A percentile compares a stretch with the other conserved stretches of the same genome.
These are phyloP conservation scores for Trichophyton simii DNA, from an alignment of 2,329 filamentous ascomycete species.

Conservation along the genomic window DNA sequence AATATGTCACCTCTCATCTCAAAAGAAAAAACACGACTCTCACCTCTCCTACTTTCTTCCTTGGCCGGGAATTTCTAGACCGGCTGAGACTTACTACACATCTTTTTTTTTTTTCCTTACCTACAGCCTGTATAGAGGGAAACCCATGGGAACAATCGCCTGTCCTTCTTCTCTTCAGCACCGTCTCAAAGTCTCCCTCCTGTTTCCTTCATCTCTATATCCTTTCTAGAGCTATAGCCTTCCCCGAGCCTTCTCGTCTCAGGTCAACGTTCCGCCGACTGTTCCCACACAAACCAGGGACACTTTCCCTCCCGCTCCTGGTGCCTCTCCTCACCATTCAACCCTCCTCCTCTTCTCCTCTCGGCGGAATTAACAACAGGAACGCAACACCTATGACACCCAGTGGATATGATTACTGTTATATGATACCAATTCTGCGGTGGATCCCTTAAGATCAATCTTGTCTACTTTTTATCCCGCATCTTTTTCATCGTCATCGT, in stretches of 20 bases:
- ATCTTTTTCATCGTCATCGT: neutral
- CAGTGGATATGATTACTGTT: neutral
- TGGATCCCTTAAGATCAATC: neutral
- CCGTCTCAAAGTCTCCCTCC: neutral
- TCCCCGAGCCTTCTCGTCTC: neutral
- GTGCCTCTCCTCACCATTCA: neutral
- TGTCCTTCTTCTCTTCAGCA: neutral
- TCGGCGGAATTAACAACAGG: neutral
- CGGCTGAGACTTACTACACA: neutral
- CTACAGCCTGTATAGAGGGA: neutral
- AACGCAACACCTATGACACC: neutral
- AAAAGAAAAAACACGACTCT: neutral
- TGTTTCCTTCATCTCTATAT: neutral
- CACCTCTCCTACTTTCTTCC: neutral
- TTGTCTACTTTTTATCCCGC: neutral
- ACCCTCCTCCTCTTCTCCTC: neutral
- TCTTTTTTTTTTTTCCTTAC: too few relatives aligned
- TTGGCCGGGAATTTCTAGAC: neutral
- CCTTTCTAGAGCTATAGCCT: neutral
- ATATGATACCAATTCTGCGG: constrained; percentile 2
- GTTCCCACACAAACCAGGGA: too few relatives aligned
- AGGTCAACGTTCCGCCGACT: neutral
- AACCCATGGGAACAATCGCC: neutral
- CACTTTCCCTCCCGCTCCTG: too few relatives aligned
- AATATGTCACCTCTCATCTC: neutral